phyloP scores from a whole-genome alignment of 2,329 filamentous ascomycete genomes.

The Pseudocercospora vitis region DNA sequence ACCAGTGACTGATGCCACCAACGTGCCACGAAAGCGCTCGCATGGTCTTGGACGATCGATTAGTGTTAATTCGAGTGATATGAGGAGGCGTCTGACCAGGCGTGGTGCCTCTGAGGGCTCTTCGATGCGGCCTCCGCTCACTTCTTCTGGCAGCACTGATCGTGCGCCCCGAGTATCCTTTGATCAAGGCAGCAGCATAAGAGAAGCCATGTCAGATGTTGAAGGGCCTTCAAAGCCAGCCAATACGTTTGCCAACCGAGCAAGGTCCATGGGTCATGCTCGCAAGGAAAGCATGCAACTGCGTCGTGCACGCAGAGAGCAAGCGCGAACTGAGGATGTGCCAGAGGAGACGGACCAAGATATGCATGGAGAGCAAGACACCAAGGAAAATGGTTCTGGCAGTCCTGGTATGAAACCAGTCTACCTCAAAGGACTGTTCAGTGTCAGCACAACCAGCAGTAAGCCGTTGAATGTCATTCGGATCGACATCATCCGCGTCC shows the following conservation, averaged over 20 bases:
- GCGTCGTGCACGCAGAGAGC: conserved; percentile 62
- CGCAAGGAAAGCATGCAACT: conserved; percentile 90
- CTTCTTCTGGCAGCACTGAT: conserved; percentile 30
- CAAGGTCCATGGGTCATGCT: conserved; percentile 86
- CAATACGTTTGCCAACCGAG: conserved; percentile 65
- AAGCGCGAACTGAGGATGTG: conserved; percentile 64
- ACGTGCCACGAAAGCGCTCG: conserved; percentile 25
- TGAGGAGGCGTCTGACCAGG: conserved; percentile 63
- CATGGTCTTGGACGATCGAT: conserved; percentile 80
- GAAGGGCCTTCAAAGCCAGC: conserved; percentile 37
- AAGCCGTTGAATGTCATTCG: conserved; percentile 85
- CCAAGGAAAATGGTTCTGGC: conserved; percentile 50
- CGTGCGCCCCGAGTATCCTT: conserved; percentile 36
- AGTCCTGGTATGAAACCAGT: conserved; percentile 83
- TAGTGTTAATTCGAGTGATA: conserved; percentile 86
- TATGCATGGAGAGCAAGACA: conserved; percentile 57
- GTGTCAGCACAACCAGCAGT: conserved; percentile 92
- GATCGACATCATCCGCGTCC: conserved; percentile 83
- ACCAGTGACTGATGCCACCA: conserved; percentile 58
- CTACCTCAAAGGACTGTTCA: conserved; percentile 93
- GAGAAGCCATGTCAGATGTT: conserved; percentile 53
- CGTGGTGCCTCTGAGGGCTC: conserved; percentile 56
- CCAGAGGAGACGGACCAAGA: conserved; percentile 90
- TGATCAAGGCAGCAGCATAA: conserved; percentile 37
- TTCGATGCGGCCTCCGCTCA: conserved; percentile 40